These are phyloP conservation scores for Skeletonema marinoi DNA, from an alignment of 108 stramenopile species.

Conservation along the genomic window DNA sequence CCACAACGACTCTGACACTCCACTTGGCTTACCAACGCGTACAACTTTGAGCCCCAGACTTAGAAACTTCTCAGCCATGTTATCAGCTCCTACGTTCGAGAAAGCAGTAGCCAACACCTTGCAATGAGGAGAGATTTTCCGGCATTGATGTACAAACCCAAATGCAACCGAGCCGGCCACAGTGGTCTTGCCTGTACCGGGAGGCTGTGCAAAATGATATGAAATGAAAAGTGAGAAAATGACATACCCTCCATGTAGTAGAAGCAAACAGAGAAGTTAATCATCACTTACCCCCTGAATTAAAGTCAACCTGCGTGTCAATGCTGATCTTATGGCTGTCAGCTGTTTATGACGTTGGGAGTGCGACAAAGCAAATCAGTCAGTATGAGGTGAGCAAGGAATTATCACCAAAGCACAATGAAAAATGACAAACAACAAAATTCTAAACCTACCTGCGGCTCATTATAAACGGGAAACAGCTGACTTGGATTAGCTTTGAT, in stretches of 20 bases:
- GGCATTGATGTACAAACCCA: constrained; percentile 87
- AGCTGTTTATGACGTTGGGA: constrained; percentile 38
- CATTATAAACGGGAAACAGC: constrained; percentile 45
- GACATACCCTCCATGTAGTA: neutral
- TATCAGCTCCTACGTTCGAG: constrained; percentile 89
- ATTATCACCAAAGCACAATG: no score
- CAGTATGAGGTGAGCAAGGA: no score
- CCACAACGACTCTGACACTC: constrained; percentile 74
- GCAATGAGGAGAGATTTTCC: constrained; percentile 61
- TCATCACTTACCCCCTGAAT: constrained; percentile 75
- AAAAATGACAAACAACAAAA: no score
- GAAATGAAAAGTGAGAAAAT: neutral
- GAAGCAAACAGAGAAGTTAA: neutral
- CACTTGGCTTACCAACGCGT: constrained; percentile 85
- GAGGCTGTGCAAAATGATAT: constrained; percentile 3
- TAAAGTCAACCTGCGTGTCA: constrained; percentile 78
- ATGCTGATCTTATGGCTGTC: constrained; percentile 74
- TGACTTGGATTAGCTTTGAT: constrained; percentile 61
- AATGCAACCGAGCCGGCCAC: constrained; percentile 79
- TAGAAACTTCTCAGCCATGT: constrained; percentile 73
- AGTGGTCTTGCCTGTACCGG: constrained; percentile 72
- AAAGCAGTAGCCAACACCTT: constrained; percentile 89
- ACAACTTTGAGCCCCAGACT: constrained; percentile 80
- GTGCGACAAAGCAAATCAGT: no score
- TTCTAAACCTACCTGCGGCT: neutral